Evolutionary conservation across 2,329 filamentous ascomycete genomes (phyloP), one percentile per base, ranked within the genome.

Genomic region (Penicillium sp.): DNA sequence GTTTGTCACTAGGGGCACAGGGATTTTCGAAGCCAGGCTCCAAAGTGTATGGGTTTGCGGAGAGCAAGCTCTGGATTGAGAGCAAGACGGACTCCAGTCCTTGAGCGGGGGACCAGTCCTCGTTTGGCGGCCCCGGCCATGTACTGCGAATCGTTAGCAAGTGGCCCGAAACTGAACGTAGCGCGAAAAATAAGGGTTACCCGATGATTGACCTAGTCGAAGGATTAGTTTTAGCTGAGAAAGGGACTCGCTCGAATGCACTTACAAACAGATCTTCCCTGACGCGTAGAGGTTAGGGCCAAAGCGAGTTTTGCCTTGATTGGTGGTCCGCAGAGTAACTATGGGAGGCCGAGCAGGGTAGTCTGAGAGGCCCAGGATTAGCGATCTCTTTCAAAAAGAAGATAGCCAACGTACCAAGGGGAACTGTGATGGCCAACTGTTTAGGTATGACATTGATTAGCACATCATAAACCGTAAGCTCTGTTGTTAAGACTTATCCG

Each of bases 31-130:
- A 97, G 6, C 95, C 95, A 1, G 95, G 95, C 72, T 99, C 95
- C 67, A 98, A 97, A 71, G 95, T 91, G 75, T 96, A 98, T 0
- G 93, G 95, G 67, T 97, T 96, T 27, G 86, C 78, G 1, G 92
- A 96, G 89, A 99, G 93, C 45, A 99, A 81, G 73, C 93, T 97
- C 75, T 99, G 95, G 56, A 99, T 97, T 5, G 93, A 98, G 53
- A 98, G 85, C 48, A 99, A 77, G 49, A 98, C 91, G 1, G 93
- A 98, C 73, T 98, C 95, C 1, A 99, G 81, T 7, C 95, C 93
- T 73, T 98, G 95, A 1, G 93, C 95, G 16, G 93, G 92, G 16
- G 93, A 97, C 95, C 95, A 99, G 73, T 97, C 88, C 75, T 98
- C 95, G 54, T 93, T 92, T 16, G 86, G 84, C 69, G 96, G 89